phyloP scores from a whole-genome alignment of 2,329 filamentous ascomycete genomes.

The Talaromyces marneffei region DNA sequence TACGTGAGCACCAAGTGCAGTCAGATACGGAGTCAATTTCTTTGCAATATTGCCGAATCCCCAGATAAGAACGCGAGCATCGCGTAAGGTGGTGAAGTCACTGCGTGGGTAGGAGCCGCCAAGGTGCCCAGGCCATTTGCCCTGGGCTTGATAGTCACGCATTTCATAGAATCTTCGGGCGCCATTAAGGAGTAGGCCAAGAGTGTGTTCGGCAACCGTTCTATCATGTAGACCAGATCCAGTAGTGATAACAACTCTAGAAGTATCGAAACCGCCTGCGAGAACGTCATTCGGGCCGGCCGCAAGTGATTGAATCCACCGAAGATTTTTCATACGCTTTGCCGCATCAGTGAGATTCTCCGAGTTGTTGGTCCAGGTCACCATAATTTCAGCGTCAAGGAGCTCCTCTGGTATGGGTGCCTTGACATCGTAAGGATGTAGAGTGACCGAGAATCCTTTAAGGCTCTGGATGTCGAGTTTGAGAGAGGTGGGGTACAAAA shows the following conservation, averaged over 20 bases:
- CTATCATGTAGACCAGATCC: conserved; percentile 60
- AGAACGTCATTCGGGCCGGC: conserved; percentile 63
- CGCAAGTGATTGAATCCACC: conserved; percentile 62
- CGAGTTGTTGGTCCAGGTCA: conserved; percentile 58
- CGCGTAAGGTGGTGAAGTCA: conserved; percentile 55
- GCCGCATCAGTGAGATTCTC: conserved; percentile 56
- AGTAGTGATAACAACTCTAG: conserved; percentile 51
- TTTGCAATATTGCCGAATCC: conserved; percentile 64
- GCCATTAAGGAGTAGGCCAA: conserved; percentile 42
- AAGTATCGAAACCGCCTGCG: conserved; percentile 53
- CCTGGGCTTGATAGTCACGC: conserved; percentile 55
- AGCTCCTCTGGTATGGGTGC: conserved; percentile 51
- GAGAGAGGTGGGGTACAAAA: conserved; percentile 61
- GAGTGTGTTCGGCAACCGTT: conserved; percentile 60
- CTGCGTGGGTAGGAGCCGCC: conserved; percentile 54
- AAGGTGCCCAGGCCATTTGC: conserved; percentile 56
- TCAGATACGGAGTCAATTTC: conserved; percentile 51
- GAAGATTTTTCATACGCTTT: conserved; percentile 50
- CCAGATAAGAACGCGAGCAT: conserved; percentile 56
- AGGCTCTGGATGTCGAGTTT: conserved; percentile 51
- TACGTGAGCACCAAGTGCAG: conserved; percentile 53
- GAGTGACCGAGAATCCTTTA: conserved; percentile 53
- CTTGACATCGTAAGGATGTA: conserved; percentile 58
- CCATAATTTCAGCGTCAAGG: conserved; percentile 55
- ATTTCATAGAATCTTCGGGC: conserved; percentile 52